Evolutionary conservation across 257 asterid genomes (phyloP).

Genomic region (Lantana camara): DNA sequence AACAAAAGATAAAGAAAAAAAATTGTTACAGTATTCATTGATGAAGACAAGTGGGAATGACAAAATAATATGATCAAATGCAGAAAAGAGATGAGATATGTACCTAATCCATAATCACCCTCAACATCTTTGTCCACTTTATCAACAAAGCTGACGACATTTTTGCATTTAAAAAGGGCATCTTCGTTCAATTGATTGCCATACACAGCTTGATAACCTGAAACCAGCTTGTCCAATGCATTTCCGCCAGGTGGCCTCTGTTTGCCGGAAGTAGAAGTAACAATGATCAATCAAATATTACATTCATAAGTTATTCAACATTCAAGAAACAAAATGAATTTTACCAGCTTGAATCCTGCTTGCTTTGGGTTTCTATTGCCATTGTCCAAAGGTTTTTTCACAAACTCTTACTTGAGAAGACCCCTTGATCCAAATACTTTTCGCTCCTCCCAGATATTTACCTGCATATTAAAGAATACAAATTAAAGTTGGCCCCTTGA

Average conservation of each 20-base stretch:
- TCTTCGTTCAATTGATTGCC: slow-evolving; percentile 74
- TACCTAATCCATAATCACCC: slow-evolving; percentile 61
- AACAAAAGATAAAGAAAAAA: no score
- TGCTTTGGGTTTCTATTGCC: no score
- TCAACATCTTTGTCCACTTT: no score
- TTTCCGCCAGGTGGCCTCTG: slow-evolving; percentile 66
- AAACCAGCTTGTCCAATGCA: slow-evolving; percentile 67
- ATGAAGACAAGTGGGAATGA: no score
- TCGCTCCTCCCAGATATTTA: slow-evolving; percentile 92
- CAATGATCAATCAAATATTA: no score
- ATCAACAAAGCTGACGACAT: slow-evolving; percentile 59
- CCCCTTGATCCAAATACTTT: slow-evolving; percentile 98
- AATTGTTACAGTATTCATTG: no score
- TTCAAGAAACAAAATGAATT: no score
- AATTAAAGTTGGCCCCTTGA: neutral
- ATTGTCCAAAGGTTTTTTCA: slow-evolving; percentile 49
- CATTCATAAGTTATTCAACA: no score
- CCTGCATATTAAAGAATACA: slow-evolving; percentile 39
- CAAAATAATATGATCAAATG: neutral
- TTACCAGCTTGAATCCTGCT: no score
- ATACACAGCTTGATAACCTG: slow-evolving; percentile 75
- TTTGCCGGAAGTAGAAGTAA: slow-evolving; percentile 17
- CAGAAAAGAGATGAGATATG: slow-evolving; percentile 21
- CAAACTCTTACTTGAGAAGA: slow-evolving; percentile 85
- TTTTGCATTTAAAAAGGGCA: slow-evolving; percentile 63